Conservation (phyloP, 352 stramenopile species). For the Globisporangium okanoganense region DNA sequence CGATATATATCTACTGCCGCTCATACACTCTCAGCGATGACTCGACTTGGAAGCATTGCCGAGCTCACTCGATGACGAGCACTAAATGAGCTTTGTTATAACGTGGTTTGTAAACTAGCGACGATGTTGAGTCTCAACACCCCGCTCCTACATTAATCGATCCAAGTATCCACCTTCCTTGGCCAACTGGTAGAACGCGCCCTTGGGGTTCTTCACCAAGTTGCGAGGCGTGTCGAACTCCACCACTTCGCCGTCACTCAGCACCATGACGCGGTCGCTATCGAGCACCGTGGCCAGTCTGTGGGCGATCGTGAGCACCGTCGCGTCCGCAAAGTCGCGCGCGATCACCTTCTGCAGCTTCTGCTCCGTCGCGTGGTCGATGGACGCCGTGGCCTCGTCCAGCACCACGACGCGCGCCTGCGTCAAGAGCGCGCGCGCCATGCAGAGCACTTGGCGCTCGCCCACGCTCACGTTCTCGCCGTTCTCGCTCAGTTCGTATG, state of each 20-base stretch:
- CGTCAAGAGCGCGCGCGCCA: too few relatives aligned
- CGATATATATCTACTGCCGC: too few relatives aligned
- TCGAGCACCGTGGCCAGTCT: constrained; percentile 94
- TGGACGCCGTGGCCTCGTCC: constrained; percentile 65
- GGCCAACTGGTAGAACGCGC: constrained; percentile 14
- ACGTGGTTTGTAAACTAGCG: too few relatives aligned
- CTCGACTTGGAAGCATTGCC: too few relatives aligned
- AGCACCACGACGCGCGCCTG: constrained; percentile 86
- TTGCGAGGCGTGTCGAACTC: not conserved
- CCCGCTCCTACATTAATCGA: too few relatives aligned
- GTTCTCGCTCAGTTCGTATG: constrained; percentile 84
- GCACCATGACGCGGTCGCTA: too few relatives aligned
- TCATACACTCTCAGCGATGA: too few relatives aligned
- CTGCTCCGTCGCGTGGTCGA: not conserved
- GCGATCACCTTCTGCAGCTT: too few relatives aligned
- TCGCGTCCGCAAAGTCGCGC: constrained; percentile 24
- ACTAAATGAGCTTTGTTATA: too few relatives aligned
- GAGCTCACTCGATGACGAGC: too few relatives aligned
- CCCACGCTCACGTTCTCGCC: constrained; percentile 93
- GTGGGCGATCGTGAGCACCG: constrained; percentile 95
- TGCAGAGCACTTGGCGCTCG: constrained; percentile 92
- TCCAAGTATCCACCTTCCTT: constrained; percentile 1
- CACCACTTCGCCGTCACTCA: not conserved
- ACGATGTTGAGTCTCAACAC: too few relatives aligned
- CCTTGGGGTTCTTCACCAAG: not conserved